Evolutionary conservation across 2,329 filamentous ascomycete species (phyloP), one percentile per base, ranked within the genome.

Genomic region (Epichloe hybrida): DNA sequence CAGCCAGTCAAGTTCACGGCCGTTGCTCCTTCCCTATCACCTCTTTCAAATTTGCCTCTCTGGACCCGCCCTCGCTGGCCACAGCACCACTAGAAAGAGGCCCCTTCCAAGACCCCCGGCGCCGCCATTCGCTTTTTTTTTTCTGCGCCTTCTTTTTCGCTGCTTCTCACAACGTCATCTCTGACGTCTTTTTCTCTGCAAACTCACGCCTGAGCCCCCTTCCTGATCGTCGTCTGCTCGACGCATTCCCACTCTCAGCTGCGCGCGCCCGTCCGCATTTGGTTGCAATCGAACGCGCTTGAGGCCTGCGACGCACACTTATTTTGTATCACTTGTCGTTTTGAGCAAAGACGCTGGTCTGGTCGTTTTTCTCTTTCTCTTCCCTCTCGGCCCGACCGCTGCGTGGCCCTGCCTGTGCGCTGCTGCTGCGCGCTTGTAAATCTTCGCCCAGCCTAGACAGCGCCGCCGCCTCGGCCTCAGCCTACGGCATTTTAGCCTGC

Each of bases 151-250:
- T 65, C 63, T 62, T 62, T 66, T 66, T 58, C 61, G 60, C 63
- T 61, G 45, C 49, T 55, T 50, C 46, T 56, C 63, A 64, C 67
- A 71, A 71, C 69, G 69, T 71, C 69, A 71, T 71, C 69, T 70
- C 69, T 71, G 69, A 71, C 69, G 69, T 71, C 68, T 71, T 70
- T 62, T 60, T 56, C 60, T 62, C 57, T 55, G 52, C 59, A 62
- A 63, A 61, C 61, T 64, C 59, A 53, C 62, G 61, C 59, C 59
- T 66, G 55, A 62, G 61, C 60, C 60, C 60, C 66, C 39, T 64
- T 63, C 62, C 64, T 61, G 49, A 62, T 62, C 62, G 57, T 62
- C 62, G 57, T 55, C 59, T 54, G 54, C 50, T 58, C 61, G 55
- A 59, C 59, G 60, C 63, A 63, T 61, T 62, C 53, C 51, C 56